These are phyloP conservation scores for Cordyceps cateniannulata DNA, from an alignment of 2,329 filamentous ascomycete species.

Conservation along the genomic window DNA sequence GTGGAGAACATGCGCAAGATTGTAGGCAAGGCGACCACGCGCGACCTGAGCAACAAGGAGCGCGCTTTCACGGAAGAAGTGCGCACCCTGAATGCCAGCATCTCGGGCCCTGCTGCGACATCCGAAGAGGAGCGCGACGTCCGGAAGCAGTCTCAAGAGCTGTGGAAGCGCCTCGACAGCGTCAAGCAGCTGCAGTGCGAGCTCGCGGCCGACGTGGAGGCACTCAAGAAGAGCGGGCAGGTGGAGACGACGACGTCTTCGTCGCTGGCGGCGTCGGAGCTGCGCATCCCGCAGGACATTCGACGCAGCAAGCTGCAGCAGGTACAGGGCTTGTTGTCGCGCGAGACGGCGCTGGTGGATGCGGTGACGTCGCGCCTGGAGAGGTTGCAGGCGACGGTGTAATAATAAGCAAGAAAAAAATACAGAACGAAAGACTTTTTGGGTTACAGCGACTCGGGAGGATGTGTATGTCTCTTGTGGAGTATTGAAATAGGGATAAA, in stretches of 20 bases:
- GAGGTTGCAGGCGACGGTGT: conserved; percentile 39
- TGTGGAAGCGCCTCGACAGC: conserved; percentile 52
- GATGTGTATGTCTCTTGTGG: background rate
- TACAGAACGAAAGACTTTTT: background rate
- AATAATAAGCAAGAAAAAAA: conserved; percentile 10
- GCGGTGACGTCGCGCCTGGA: conserved; percentile 58
- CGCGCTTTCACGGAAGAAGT: conserved; percentile 40
- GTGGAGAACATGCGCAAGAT: conserved; percentile 51
- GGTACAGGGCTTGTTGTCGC: conserved; percentile 56
- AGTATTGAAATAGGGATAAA: background rate
- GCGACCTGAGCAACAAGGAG: conserved; percentile 40
- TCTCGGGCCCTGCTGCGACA: conserved; percentile 31
- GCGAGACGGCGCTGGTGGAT: conserved; percentile 63
- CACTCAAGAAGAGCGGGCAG: conserved; percentile 29
- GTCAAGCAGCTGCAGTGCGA: conserved; percentile 47
- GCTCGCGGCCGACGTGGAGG: conserved; percentile 44
- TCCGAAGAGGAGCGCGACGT: conserved; percentile 23
- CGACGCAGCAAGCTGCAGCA: conserved; percentile 57
- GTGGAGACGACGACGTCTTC: conserved; percentile 14
- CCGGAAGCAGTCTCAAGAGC: conserved; percentile 39
- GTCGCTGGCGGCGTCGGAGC: conserved; percentile 25
- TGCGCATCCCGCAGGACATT: conserved; percentile 53
- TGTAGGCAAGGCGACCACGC: conserved; percentile 33
- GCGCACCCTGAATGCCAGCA: conserved; percentile 47
- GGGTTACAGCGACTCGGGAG: conserved; percentile 7